A percentile compares a stretch with the other conserved stretches of the same genome.
phyloP scores from a whole-genome alignment of 768 basidiomycete genomes.

The Infundibulicybe gibba region DNA sequence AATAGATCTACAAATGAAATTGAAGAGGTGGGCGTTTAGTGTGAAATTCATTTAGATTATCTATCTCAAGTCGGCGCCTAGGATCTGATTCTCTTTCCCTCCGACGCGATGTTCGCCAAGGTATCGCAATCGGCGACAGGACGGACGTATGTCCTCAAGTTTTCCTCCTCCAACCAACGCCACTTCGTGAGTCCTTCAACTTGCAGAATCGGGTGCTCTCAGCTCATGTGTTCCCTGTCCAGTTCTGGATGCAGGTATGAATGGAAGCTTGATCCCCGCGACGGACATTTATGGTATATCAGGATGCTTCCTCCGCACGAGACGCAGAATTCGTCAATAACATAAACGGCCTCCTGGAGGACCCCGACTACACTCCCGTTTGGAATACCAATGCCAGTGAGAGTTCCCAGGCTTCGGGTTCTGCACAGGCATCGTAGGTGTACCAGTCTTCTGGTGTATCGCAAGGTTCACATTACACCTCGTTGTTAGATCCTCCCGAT shows the following conservation, averaged over 20 bases:
- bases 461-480: background rate
- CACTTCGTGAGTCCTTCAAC: conserved; percentile 55
- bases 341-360: conserved; percentile 65
- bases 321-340: conserved; percentile 75
- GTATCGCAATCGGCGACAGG: conserved; percentile 63
- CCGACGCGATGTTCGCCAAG: conserved; percentile 78
- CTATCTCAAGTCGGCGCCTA: conserved; percentile 19
- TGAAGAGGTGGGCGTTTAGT: conserved; percentile 51
- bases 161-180: conserved; percentile 84
- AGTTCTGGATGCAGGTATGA: conserved; percentile 88
- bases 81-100: conserved; percentile 88
- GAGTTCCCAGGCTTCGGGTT: conserved; percentile 28
- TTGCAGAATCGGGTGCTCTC: background rate
- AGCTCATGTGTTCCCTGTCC: conserved; percentile 7
- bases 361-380: conserved; percentile 57
- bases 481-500: conserved; percentile 10
- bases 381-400: conserved; percentile 43
- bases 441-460: background rate
- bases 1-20: conserved; percentile 56
- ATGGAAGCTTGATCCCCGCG: background rate
- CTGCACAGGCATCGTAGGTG: conserved; percentile 35
- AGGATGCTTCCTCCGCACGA: conserved; percentile 66
- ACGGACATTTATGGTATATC: background rate
- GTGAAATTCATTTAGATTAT: background rate
- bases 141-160: conserved; percentile 84